Percentiles rank a stretch among this genome's conserved stretches.
phyloP scores from a whole-genome alignment of 495 filamentous ascomycete species.

The Penicillium alfredii region DNA sequence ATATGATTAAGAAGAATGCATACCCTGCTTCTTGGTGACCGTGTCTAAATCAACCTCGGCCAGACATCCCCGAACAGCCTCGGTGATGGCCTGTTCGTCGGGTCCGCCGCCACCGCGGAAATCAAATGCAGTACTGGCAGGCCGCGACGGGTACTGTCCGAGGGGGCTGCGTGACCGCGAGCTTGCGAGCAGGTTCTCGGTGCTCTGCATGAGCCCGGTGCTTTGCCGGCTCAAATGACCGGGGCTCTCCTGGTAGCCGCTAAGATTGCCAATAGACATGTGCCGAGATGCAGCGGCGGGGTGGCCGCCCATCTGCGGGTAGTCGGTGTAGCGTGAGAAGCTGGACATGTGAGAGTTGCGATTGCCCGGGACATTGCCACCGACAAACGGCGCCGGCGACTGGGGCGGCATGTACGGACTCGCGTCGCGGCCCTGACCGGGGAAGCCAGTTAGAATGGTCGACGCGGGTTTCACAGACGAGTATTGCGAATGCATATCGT shows the following conservation, averaged over 20 bases:
- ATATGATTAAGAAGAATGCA: conserved; percentile 15
- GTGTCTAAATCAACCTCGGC: conserved; percentile 90
- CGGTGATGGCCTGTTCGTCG: conserved; percentile 65
- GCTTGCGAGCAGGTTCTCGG: conserved; percentile 53
- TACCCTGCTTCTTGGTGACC: conserved; percentile 94
- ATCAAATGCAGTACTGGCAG: conserved; percentile 60
- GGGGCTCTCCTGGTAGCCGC: conserved; percentile 49
- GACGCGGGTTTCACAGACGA: conserved; percentile 92
- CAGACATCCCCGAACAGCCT: conserved; percentile 75
- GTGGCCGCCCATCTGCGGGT: conserved; percentile 36
- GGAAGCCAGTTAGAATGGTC: conserved; percentile 83
- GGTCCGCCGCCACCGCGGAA: conserved; percentile 65
- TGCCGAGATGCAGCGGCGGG: conserved; percentile 41
- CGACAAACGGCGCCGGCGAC: conserved; percentile 62
- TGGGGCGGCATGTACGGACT: conserved; percentile 72
- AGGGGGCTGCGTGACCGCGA: conserved; percentile 51
- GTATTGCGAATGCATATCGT: conserved; percentile 95
- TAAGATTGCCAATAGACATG: conserved; percentile 58
- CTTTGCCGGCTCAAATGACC: conserved; percentile 43
- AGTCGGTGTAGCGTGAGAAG: conserved; percentile 49
- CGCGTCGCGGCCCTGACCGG: conserved; percentile 48
- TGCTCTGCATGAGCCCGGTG: conserved; percentile 48
- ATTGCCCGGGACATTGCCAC: conserved; percentile 43
- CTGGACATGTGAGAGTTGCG: conserved; percentile 54
- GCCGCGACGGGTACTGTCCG: conserved; percentile 45